Conservation (phyloP, 1,139 yeast species). For the Saccharomycopsis hybrid region DNA sequence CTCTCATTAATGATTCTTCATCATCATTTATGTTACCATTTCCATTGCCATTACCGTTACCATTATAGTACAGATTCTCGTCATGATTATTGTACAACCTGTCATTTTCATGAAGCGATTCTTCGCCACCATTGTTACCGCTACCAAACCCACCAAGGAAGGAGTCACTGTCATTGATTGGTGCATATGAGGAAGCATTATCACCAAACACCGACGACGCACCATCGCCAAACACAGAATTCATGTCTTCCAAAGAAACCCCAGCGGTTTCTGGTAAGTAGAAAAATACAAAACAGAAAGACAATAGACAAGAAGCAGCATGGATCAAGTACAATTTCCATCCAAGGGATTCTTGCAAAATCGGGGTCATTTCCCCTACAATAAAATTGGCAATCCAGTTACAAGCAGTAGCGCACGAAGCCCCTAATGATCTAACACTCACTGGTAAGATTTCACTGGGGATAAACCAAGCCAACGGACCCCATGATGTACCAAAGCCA, state of each 20-base stretch:
- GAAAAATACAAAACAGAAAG: slow-evolving; percentile 61
- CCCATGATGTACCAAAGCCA: slow-evolving; percentile 86
- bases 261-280: slow-evolving; percentile 90
- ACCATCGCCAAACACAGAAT: slow-evolving; percentile 63
- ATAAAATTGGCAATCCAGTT: slow-evolving; percentile 93
- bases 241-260: slow-evolving; percentile 83
- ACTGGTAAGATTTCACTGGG: slow-evolving; percentile 85
- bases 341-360: slow-evolving; percentile 64
- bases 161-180: slow-evolving; percentile 16
- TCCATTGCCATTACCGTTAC: neutral
- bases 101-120: slow-evolving; percentile 12
- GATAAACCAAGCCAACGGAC: slow-evolving; percentile 93
- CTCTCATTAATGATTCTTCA: slow-evolving; percentile 16
- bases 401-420: slow-evolving; percentile 84
- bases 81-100: slow-evolving; percentile 2
- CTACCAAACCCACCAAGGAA: neutral
- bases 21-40: slow-evolving; percentile 5
- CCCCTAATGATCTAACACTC: slow-evolving; percentile 85
- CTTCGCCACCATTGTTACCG: slow-evolving; percentile 4
- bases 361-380: slow-evolving; percentile 88
- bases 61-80: neutral
- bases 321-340: slow-evolving; percentile 84
- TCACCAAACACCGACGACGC: slow-evolving; percentile 20
- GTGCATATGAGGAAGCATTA: slow-evolving; percentile 21
- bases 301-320: slow-evolving; percentile 66